These are phyloP conservation scores for Sonneratia caseolaris DNA, from an alignment of 345 rosid genomes.

Conservation along the genomic window DNA sequence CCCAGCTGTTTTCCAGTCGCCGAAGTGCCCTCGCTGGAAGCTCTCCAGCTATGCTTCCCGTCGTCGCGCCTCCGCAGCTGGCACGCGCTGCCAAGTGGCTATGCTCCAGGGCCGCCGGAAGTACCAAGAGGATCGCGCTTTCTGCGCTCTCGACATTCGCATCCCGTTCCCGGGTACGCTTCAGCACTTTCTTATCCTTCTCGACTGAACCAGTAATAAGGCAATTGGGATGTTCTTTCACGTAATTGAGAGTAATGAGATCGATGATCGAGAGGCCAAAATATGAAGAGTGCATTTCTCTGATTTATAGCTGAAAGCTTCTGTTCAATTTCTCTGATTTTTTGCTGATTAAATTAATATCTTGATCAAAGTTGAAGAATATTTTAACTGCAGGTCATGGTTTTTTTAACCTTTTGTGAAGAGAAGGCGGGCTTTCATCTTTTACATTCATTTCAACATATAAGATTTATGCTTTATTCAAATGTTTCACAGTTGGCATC, in stretches of 20 bases:
- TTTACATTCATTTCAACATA: neutral
- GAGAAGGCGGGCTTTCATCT: neutral
- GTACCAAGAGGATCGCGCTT: conserved; percentile 69
- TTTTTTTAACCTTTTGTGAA: neutral
- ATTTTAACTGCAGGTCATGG: neutral
- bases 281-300: neutral
- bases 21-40: conserved; percentile 85
- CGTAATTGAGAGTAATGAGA: neutral
- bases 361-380: neutral
- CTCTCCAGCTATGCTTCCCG: conserved; percentile 33
- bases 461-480: neutral
- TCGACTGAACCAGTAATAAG: neutral
- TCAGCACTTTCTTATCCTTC: neutral
- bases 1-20: conserved; percentile 76
- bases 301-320: neutral
- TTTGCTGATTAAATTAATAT: neutral
- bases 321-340: neutral
- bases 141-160: conserved; percentile 68
- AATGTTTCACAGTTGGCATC: neutral
- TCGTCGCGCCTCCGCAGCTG: conserved; percentile 11
- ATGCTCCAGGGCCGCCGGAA: conserved; percentile 60
- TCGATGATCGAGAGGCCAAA: neutral
- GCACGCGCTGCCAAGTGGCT: conserved; percentile 54
- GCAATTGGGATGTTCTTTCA: neutral
- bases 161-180: conserved; percentile 68